These are phyloP conservation scores for Tetracladium setigerum DNA, from an alignment of 495 filamentous ascomycete genomes.

Conservation along the genomic window DNA sequence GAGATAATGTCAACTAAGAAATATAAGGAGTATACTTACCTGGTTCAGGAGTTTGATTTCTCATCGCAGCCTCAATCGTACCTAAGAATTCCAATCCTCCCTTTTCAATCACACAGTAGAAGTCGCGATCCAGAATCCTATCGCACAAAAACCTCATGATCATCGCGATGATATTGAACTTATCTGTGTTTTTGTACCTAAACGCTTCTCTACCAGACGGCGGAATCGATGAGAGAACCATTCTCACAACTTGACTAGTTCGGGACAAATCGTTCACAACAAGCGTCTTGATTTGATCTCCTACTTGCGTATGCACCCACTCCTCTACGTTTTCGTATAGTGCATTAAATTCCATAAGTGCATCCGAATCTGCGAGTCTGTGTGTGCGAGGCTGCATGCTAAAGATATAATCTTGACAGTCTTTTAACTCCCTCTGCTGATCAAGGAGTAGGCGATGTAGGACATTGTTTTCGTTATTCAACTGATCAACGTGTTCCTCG, in stretches of 20 bases:
- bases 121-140: conserved; percentile 3
- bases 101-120: conserved; percentile 3
- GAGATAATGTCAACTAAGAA: no score
- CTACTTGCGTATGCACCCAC: background rate
- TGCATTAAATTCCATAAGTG: background rate
- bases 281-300: background rate
- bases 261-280: background rate
- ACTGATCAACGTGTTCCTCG: no score
- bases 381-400: background rate
- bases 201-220: background rate
- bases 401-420: background rate
- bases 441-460: no score
- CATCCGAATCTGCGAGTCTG: background rate
- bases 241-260: background rate
- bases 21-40: no score
- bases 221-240: background rate
- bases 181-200: background rate
- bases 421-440: background rate
- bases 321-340: background rate
- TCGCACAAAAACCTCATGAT: conserved; percentile 5
- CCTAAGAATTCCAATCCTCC: background rate
- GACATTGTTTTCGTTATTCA: no score
- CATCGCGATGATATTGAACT: conserved; percentile 3
- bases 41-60: conserved; percentile 1
- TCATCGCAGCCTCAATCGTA: conserved; percentile 20